A percentile compares a stretch with the other conserved stretches of the same genome.
Evolutionary conservation across 2,329 filamentous ascomycete genomes (phyloP).

Genomic region (Ophiobolus disseminans): DNA sequence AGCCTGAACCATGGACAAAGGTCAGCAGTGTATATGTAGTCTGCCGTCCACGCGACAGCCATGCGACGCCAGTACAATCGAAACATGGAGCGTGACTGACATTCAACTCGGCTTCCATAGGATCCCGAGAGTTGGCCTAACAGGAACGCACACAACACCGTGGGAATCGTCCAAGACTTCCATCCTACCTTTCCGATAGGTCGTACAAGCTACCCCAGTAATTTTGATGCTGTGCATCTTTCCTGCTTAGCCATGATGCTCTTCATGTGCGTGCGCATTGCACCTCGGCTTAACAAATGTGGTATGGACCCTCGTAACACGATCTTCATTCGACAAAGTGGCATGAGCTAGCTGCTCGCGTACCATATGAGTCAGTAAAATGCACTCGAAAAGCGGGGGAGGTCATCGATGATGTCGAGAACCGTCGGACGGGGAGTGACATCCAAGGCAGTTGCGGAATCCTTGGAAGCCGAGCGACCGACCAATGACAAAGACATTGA

Average conservation of each 20-base stretch:
- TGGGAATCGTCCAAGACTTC: no score
- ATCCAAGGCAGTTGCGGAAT: constrained; percentile 3
- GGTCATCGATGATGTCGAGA: constrained; percentile 6
- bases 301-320: background rate
- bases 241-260: no score
- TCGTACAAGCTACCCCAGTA: no score
- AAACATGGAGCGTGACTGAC: no score
- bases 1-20: background rate
- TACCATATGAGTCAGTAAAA: background rate
- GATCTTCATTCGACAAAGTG: constrained; percentile 6
- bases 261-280: constrained; percentile 4
- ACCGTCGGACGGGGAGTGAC: constrained; percentile 5
- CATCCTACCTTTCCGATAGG: no score
- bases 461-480: constrained; percentile 9
- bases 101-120: no score
- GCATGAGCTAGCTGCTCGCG: background rate
- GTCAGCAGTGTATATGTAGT: constrained; percentile 9
- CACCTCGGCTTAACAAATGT: constrained; percentile 16
- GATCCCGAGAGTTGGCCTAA: no score
- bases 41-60: background rate
- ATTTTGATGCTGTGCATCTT: no score
- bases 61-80: background rate
- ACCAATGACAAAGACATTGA: no score
- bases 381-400: constrained; percentile 21
- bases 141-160: no score